Conservation (phyloP, 805 yeast species). For the Sugiyamaella mastotermitis region DNA sequence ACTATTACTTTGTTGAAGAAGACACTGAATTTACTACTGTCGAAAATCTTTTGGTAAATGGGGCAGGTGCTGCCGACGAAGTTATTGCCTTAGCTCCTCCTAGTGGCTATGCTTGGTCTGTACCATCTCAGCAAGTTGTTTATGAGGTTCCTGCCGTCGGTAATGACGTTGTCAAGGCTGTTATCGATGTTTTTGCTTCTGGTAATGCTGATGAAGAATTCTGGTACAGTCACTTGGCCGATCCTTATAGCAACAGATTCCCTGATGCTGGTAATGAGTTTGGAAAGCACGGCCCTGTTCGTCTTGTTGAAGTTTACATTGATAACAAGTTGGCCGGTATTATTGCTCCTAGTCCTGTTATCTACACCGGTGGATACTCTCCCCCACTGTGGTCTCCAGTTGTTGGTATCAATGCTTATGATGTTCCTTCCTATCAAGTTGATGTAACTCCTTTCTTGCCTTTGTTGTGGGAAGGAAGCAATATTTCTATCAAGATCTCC, state of each 20-base stretch:
- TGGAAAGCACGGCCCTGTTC: constrained; percentile 61
- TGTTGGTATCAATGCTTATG: constrained; percentile 68
- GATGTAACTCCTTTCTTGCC: constrained; percentile 71
- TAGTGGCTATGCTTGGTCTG: constrained; percentile 24
- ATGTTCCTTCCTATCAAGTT: constrained; percentile 57
- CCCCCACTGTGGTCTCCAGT: constrained; percentile 80
- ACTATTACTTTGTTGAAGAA: constrained; percentile 39
- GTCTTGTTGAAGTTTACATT: constrained; percentile 58
- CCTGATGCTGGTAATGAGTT: constrained; percentile 32
- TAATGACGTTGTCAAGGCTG: constrained; percentile 53
- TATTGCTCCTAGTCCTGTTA: constrained; percentile 61
- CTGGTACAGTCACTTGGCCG: constrained; percentile 63
- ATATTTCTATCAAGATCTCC: constrained; percentile 42
- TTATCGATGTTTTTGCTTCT: constrained; percentile 54
- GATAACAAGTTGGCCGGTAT: constrained; percentile 54
- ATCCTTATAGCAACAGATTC: constrained; percentile 20
- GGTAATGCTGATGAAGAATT: constrained; percentile 81
- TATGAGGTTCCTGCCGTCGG: constrained; percentile 48
- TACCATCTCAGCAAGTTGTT: constrained; percentile 37
- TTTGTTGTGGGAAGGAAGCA: constrained; percentile 46
- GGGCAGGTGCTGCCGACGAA: constrained; percentile 18
- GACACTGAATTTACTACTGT: constrained; percentile 9
- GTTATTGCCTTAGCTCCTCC: constrained; percentile 19
- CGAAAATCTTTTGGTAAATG: constrained; percentile 11
- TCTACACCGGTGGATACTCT: constrained; percentile 76